Conservation (phyloP, 2,329 filamentous ascomycete genomes). For the Colletotrichum tamarilloi region DNA sequence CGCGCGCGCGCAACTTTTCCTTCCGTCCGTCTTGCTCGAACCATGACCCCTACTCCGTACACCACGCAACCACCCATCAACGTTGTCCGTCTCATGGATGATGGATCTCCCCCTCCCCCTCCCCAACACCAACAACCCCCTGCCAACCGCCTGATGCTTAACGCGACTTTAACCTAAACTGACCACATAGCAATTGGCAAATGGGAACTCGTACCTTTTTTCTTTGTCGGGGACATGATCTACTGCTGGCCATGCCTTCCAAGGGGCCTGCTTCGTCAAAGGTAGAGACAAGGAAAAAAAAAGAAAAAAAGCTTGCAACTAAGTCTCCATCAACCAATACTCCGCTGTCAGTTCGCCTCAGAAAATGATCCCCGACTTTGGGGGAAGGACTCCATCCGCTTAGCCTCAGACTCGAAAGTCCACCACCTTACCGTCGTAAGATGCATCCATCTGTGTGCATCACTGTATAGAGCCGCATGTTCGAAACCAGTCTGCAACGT, state of each 20-base stretch:
- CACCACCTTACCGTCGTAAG: background rate
- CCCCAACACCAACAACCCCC: background rate
- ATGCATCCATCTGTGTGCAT: background rate
- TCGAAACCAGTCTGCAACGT: slow-evolving; percentile 24
- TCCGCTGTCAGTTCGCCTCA: slow-evolving; percentile 20
- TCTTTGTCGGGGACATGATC: no score
- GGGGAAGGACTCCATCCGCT: background rate
- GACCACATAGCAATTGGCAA: background rate
- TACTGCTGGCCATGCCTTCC: no score
- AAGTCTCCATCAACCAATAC: background rate
- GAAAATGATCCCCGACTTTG: background rate
- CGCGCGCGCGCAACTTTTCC: background rate
- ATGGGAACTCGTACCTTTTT: background rate
- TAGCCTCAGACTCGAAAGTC: background rate
- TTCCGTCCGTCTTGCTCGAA: background rate
- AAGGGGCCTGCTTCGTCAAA: background rate
- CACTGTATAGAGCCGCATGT: background rate
- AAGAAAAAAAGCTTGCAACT: background rate
- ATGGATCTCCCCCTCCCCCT: background rate
- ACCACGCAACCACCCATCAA: background rate
- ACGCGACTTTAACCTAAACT: slow-evolving; percentile 22
- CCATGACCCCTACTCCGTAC: background rate
- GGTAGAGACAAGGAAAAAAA: background rate
- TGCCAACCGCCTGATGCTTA: slow-evolving; percentile 11
- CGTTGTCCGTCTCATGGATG: background rate